Conservation (phyloP, 108 stramenopile genomes). For the Nitzschia palea region DNA sequence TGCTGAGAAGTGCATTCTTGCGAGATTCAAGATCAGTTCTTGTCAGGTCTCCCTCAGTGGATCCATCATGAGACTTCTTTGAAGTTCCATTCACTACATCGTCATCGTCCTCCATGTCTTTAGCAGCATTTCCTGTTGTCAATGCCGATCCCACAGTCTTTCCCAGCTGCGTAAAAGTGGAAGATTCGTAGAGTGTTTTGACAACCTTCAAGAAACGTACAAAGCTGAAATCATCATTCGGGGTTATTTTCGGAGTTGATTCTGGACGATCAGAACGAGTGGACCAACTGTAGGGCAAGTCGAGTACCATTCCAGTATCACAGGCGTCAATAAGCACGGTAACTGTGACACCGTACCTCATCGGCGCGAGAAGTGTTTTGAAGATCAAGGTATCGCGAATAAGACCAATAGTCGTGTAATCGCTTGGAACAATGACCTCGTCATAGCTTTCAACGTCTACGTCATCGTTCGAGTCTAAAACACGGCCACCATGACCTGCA, state of each 20-base stretch:
- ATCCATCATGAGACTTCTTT: not conserved
- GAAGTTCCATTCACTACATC: not conserved
- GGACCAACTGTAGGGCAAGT: conserved; percentile 81
- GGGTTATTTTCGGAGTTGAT: conserved; percentile 50
- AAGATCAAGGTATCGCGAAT: conserved; percentile 83
- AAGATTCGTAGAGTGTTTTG: conserved; percentile 84
- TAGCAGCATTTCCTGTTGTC: not conserved
- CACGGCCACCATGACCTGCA: conserved; percentile 82
- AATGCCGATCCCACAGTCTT: conserved; percentile 54
- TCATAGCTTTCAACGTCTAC: conserved; percentile 72
- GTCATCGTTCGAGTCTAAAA: conserved; percentile 65
- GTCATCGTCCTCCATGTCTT: not conserved
- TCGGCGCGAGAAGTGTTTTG: conserved; percentile 80
- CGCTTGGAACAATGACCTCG: conserved; percentile 74
- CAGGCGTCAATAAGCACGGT: conserved; percentile 83
- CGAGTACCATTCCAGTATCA: conserved; percentile 79
- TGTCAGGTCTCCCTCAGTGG: conserved; percentile 1
- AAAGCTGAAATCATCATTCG: conserved; percentile 86
- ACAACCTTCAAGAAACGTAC: conserved; percentile 86
- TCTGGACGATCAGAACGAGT: conserved; percentile 56
- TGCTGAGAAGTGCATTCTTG: not conserved
- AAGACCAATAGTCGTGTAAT: conserved; percentile 64
- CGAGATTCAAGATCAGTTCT: not conserved
- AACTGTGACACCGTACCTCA: conserved; percentile 79
- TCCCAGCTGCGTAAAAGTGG: conserved; percentile 71